Conservation (phyloP, 352 stramenopile genomes). For the Pythium vanterpoolii region DNA sequence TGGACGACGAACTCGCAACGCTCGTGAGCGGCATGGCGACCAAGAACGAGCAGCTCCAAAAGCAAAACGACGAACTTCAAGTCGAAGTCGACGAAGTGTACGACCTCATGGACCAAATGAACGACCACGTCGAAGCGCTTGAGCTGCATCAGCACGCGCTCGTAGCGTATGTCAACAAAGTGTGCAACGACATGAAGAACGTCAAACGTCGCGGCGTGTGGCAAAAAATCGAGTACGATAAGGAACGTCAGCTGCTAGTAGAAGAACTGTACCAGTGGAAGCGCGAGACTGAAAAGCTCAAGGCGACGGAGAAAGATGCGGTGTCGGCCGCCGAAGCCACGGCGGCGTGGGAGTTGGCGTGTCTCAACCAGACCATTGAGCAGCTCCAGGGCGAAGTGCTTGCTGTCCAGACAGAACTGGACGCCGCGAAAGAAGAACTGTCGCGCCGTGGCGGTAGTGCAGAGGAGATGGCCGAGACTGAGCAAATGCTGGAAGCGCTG, state of each 20-base stretch:
- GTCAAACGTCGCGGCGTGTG: slow-evolving; percentile 25
- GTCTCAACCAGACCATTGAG: slow-evolving; percentile 27
- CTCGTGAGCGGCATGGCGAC: slow-evolving; percentile 9
- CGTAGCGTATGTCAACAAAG: slow-evolving; percentile 23
- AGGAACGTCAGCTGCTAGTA: slow-evolving; percentile 24
- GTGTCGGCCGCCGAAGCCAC: slow-evolving; percentile 20
- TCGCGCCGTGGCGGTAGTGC: slow-evolving; percentile 8
- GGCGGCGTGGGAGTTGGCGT: slow-evolving; percentile 21
- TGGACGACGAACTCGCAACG: slow-evolving; percentile 14
- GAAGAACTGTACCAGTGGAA: slow-evolving; percentile 28
- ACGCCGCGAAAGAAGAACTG: slow-evolving; percentile 17
- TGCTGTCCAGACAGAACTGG: slow-evolving; percentile 16
- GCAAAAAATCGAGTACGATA: slow-evolving; percentile 29
- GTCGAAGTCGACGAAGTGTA: slow-evolving; percentile 17
- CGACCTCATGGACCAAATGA: slow-evolving; percentile 24
- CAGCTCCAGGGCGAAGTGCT: slow-evolving; percentile 19
- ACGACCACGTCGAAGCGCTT: slow-evolving; percentile 22
- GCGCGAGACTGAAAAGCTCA: slow-evolving; percentile 15
- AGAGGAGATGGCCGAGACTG: slow-evolving; percentile 14
- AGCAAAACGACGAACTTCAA: slow-evolving; percentile 19
- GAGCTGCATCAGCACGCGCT: slow-evolving; percentile 21
- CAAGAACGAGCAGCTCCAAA: slow-evolving; percentile 16
- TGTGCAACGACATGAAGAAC: slow-evolving; percentile 24
- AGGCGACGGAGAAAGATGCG: slow-evolving; percentile 15
- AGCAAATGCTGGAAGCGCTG: slow-evolving; percentile 24